Base-by-base conservation (phyloP, 2,329 filamentous ascomycete species). In the Exophiala spinifera region DNA sequence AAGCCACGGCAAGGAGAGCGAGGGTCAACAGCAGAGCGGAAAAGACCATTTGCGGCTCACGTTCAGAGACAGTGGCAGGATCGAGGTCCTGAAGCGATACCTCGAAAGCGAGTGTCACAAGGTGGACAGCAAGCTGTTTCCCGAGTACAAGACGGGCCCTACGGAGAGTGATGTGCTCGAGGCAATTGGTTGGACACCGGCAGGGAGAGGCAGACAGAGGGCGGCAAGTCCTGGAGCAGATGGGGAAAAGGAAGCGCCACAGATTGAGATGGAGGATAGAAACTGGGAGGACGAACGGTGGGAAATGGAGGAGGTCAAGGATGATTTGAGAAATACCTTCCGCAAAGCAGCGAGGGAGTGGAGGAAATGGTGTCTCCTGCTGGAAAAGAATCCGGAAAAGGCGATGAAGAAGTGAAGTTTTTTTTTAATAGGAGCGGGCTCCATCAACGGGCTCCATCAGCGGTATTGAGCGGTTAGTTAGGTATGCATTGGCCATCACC, bases 271-370 rank as follows among this genome's bases (percentile, higher is more conserved):
- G 6, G 58, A 59, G 53, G 49, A 56, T 36, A 67, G 55, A 61
- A 74, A 70, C 49, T 75, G 65, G 72, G 73, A 76, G 56, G 74
- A 77, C 51, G 72, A 75, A 62, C 64, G 69, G 56, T 76, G 72
- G 70, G 73, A 74, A 63, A 57, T 66, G 25, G 60, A 55, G 6
- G 72, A 74, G 61, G 71, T 73, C 19, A 72, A 70, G 61, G 70
- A 72, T 11, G 72, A 74, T 65, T 61, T 74, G 46, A 71, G 65
- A 60, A 61, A 62, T 20, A 65, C 70, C 1, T 66, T 74, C 63
- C 56, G 61, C n/a, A 75, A 75, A 57, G 73, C 65, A 1, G 70
- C 71, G 7, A 65, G 55, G 42, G 72, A 74, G 56, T 75, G 73
- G 72, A 66, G 66, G 31, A 69, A 66, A 48, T 75, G 70, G 71